Conservation (phyloP, 2,329 filamentous ascomycete species). For the Aspergillus alliaceus region DNA sequence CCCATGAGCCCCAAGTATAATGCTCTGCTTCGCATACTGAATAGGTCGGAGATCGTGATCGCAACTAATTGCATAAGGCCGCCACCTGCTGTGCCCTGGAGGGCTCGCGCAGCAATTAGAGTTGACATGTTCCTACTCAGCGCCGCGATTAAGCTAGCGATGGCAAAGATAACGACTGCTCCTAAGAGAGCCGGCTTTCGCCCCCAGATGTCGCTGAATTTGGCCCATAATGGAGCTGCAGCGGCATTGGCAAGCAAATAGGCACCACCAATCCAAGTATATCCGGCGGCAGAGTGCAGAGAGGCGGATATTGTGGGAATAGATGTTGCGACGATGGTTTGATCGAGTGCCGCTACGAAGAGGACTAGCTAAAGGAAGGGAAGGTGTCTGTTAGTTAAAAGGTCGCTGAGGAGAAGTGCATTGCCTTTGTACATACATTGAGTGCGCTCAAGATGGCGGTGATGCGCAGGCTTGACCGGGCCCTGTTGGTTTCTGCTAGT, state of each 20-base stretch:
- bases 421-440: background rate
- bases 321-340: constrained; percentile 62
- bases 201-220: constrained; percentile 36
- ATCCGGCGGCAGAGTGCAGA: constrained; percentile 67
- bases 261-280: constrained; percentile 75
- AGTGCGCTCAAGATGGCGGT: background rate
- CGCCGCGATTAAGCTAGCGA: constrained; percentile 52
- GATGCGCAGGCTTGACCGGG: background rate
- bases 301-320: constrained; percentile 61
- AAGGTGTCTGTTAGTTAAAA: background rate
- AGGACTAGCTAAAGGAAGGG: constrained; percentile 12
- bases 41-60: constrained; percentile 58
- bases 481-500: background rate
- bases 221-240: constrained; percentile 69
- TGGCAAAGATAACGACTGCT: constrained; percentile 51
- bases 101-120: constrained; percentile 53
- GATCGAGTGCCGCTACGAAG: constrained; percentile 35
- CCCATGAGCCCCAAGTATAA: constrained; percentile 54
- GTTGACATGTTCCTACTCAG: constrained; percentile 48
- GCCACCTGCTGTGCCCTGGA: constrained; percentile 57
- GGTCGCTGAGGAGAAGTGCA: accelerated
- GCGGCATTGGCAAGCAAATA: constrained; percentile 72
- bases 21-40: constrained; percentile 51
- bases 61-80: constrained; percentile 54
- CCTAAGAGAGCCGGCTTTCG: constrained; percentile 50